A percentile compares a stretch with the other conserved stretches of the same genome.
These are phyloP conservation scores for Alternaria triticina DNA, from an alignment of 2,329 filamentous ascomycete species.

Conservation along the genomic window DNA sequence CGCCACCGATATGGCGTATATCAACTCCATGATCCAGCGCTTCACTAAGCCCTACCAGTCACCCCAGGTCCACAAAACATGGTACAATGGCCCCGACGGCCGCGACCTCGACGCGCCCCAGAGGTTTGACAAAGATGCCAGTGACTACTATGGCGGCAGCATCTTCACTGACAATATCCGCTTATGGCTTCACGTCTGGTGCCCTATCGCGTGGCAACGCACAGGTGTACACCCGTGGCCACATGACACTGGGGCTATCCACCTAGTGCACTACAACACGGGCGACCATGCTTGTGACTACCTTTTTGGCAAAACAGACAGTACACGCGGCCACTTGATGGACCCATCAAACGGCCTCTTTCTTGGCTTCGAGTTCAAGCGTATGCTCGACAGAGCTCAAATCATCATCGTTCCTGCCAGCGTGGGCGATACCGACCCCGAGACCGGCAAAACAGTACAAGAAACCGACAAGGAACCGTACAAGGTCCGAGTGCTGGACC, in stretches of 20 bases:
- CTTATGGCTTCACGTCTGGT: too few relatives aligned
- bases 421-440: background rate
- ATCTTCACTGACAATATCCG: too few relatives aligned
- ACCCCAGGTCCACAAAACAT: background rate
- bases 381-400: background rate
- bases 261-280: background rate
- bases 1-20: background rate
- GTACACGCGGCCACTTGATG: background rate
- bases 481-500: background rate
- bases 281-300: background rate
- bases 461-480: background rate
- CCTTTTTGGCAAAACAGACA: background rate
- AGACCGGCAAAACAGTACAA: background rate
- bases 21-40: background rate
- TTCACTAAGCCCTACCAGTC: background rate
- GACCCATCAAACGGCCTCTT: background rate
- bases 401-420: background rate
- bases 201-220: too few relatives aligned
- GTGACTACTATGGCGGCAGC: background rate
- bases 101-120: fast-evolving
- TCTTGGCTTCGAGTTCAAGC: too few relatives aligned
- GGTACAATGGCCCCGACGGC: background rate
- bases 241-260: too few relatives aligned
- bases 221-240: too few relatives aligned
- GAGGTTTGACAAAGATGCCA: background rate